Evolutionary conservation across 768 basidiomycete species (phyloP), one percentile per base, ranked within the genome.

Genomic region (Cystofilobasidium macerans): DNA sequence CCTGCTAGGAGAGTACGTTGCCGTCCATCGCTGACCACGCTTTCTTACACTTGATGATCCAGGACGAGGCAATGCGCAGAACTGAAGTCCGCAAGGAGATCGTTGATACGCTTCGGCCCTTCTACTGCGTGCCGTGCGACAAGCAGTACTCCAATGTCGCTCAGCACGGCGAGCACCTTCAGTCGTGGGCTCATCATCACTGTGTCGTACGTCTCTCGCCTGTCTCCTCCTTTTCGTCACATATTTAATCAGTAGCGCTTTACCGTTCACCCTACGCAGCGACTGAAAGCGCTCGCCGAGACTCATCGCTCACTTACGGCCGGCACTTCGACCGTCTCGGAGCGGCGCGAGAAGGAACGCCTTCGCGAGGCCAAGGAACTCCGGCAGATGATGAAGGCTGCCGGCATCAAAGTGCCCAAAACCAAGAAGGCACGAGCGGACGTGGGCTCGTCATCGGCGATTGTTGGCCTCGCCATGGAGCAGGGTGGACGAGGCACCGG

Each of bases 131-230:
- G 26, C 36, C 47, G 16, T 67, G 65, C 32, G 60, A 61, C n/a
- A 67, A 67, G 32, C 65, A 67, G 60, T 67, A 67, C 60, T n/a
- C 47, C 6, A 61, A 32, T 20, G 59, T 67, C 14, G 26, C 53
- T 9, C 65, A 67, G 42, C 42, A 61, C 26, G 45, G 45, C 26
- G 47, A 59, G 5, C 65, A 67, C 28, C 60, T 67, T 8, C 40
- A 61, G n/a, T 56, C 53, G 4, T 67, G 61, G 33, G 65, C 61
- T 30, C 65, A 67, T 32, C 57, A 67, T 26, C 65, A 67, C 36
- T 28, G 30, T n/a, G 58, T 67, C 11, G 64, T 66, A 20, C 43
- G 64, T 66, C n/a, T n/a, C n/a, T n/a, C n/a, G n/a, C n/a, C n/a
- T n/a, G n/a, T n/a, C n/a, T n/a, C n/a, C n/a, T n/a, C n/a, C n/a